phyloP scores from a whole-genome alignment of 1,284 basidiomycete species.

The Leccinum fallax region DNA sequence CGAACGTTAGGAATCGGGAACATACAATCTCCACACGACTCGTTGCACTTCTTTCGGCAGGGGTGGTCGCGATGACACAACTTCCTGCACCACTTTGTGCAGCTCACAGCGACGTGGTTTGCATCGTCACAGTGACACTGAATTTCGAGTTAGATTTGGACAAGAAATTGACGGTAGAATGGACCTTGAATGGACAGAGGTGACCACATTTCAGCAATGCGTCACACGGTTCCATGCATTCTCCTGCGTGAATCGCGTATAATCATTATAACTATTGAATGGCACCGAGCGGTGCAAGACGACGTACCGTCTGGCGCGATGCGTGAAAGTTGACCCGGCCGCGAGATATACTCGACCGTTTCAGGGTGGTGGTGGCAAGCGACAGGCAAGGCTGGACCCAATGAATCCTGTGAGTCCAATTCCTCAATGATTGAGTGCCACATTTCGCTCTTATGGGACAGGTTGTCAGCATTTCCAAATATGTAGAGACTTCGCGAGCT shows the following conservation, averaged over 20 bases:
- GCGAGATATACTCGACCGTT: constrained; percentile 41
- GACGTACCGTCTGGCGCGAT: constrained; percentile 59
- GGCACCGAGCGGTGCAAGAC: not conserved
- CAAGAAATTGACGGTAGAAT: not conserved
- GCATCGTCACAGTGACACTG: constrained; percentile 72
- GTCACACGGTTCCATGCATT: constrained; percentile 62
- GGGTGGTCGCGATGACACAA: constrained; percentile 62
- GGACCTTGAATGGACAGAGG: constrained; percentile 61
- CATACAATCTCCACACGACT: constrained; percentile 57
- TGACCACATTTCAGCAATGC: constrained; percentile 70
- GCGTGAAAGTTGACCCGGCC: constrained; percentile 54
- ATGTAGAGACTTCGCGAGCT: constrained; percentile 70
- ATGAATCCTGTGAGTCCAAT: constrained; percentile 45
- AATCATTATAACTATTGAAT: not conserved
- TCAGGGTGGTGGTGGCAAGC: constrained; percentile 61
- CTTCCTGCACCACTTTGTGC: constrained; percentile 53
- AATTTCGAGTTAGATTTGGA: not conserved
- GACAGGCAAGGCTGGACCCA: constrained; percentile 57
- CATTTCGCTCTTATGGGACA: constrained; percentile 52
- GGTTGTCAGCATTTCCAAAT: constrained; percentile 63
- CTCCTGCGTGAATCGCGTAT: constrained; percentile 43
- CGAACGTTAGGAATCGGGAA: constrained; percentile 49
- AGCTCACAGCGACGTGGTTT: constrained; percentile 52
- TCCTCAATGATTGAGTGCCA: constrained; percentile 63
- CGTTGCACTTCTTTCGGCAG: constrained; percentile 56